Conservation (phyloP, 495 filamentous ascomycete genomes). For the Penicillium lividum region DNA sequence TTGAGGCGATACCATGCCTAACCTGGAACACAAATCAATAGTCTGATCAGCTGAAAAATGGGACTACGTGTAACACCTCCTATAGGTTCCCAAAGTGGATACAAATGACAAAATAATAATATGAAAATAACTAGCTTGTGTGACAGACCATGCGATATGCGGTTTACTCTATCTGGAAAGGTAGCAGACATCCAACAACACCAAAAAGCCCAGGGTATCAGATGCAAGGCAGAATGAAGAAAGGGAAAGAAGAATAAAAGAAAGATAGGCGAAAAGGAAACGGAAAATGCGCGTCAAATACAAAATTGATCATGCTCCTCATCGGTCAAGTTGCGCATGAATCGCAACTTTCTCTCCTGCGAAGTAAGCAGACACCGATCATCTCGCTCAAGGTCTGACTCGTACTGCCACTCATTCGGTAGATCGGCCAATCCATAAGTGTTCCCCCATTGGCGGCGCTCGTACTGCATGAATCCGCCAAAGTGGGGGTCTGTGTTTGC, state of each 20-base stretch:
- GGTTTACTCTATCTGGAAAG: slow-evolving; percentile 12
- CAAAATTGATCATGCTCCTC: slow-evolving; percentile 41
- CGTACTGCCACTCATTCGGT: slow-evolving; percentile 41
- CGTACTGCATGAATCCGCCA: slow-evolving; percentile 79
- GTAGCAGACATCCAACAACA: slow-evolving; percentile 16
- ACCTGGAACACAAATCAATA: background rate
- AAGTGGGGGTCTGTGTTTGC: slow-evolving; percentile 72
- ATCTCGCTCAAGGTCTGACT: slow-evolving; percentile 39
- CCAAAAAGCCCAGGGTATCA: slow-evolving; percentile 30
- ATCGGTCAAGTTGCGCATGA: slow-evolving; percentile 35
- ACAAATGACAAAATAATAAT: background rate
- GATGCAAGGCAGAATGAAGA: slow-evolving; percentile 18
- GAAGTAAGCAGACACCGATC: slow-evolving; percentile 34
- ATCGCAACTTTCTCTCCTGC: slow-evolving; percentile 36
- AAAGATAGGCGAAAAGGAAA: slow-evolving; percentile 7
- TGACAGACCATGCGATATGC: slow-evolving; percentile 12
- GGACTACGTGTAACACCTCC: background rate
- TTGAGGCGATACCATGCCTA: background rate
- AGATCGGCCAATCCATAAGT: slow-evolving; percentile 31
- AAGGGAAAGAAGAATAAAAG: slow-evolving; percentile 4
- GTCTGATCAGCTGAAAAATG: background rate
- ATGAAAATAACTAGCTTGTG: background rate
- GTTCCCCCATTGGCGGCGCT: slow-evolving; percentile 54
- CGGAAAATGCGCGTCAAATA: slow-evolving; percentile 20
- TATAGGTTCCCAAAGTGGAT: background rate